Evolutionary conservation across 1,139 yeast genomes (phyloP), one percentile per base, ranked within the genome.

Genomic region (Kodamaea suecica): DNA sequence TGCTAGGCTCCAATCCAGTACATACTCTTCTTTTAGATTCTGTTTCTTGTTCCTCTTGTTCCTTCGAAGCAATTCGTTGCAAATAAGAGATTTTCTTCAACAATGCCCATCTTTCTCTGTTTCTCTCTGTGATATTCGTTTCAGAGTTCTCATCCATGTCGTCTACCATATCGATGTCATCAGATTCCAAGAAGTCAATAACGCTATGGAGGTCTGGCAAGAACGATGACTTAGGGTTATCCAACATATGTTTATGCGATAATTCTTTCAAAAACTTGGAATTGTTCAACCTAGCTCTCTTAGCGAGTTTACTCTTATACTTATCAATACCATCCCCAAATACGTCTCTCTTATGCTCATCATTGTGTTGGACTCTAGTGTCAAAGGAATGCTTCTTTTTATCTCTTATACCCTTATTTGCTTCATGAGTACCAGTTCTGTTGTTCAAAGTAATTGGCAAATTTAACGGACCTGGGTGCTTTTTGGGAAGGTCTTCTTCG

Each of bases 391-490:
- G 76, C 39, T 81, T 78, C 63, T 90, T 90, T 53, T 76, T 79
- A 42, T 88, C 97, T 41, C 95, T 69, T 23, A 90, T 75, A 34
- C 97, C 97, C 35, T 67, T 65, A 52, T 90, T 90, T 21, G 87
- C 95, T 41, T 77, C 84, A 40, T 62, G 65, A 0, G 66, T 55
- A 17, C 97, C 96, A 0, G 95, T 92, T 49, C 94, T 72, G 51
- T 86, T 80, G 55, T 88, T 90, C 60, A 90, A 90, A 0, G 95
- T 81, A 37, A 80, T 68, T 37, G 80, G 80, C 37, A 74, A 53
- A 2, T 66, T 49, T 19, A 66, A 43, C 4, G 75, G 72, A 1
- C 54, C 41, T 3, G 69, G 67, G 7, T 42, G 44, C 9, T 55
- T 55, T 17, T n/a, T n/a, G n/a, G n/a, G n/a, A 12, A 57, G 57